phyloP scores from a whole-genome alignment of 2,329 filamentous ascomycete species.

The Cordyceps javanica region DNA sequence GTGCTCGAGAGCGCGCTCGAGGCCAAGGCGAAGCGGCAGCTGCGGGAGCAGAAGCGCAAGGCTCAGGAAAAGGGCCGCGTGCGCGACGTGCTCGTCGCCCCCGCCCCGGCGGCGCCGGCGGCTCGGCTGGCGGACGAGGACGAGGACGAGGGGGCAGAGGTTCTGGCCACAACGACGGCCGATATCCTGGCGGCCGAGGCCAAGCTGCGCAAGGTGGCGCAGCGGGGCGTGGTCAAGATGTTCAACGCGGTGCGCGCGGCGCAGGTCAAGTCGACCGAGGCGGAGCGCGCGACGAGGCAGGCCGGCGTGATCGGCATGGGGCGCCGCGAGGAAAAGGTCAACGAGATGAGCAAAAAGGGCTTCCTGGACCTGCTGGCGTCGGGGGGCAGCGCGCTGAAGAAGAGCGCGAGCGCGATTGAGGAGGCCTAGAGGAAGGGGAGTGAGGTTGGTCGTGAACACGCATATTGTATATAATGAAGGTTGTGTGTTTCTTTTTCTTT shows the following conservation, averaged over 20 bases:
- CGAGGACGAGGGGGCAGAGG: slow-evolving; percentile 26
- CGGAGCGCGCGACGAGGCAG: slow-evolving; percentile 61
- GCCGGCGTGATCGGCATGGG: slow-evolving; percentile 72
- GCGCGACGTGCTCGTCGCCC: slow-evolving; percentile 70
- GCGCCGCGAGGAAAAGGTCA: slow-evolving; percentile 78
- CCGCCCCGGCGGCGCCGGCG: slow-evolving; percentile 44
- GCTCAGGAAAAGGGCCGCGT: slow-evolving; percentile 83
- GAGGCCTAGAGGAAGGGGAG: slow-evolving; percentile 41
- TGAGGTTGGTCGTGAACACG: background rate
- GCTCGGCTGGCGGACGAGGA: slow-evolving; percentile 16
- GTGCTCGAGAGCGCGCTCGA: slow-evolving; percentile 74
- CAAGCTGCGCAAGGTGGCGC: slow-evolving; percentile 76
- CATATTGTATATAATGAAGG: slow-evolving; percentile 12
- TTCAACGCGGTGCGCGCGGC: slow-evolving; percentile 94
- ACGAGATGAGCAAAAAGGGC: slow-evolving; percentile 94
- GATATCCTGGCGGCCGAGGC: slow-evolving; percentile 67
- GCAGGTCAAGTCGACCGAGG: slow-evolving; percentile 80
- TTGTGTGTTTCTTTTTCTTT: slow-evolving; percentile 9
- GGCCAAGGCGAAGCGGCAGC: slow-evolving; percentile 68
- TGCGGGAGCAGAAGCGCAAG: slow-evolving; percentile 73
- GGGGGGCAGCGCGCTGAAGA: slow-evolving; percentile 54
- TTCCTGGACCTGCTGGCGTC: slow-evolving; percentile 85
- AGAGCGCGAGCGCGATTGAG: slow-evolving; percentile 47
- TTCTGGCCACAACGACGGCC: slow-evolving; percentile 35
- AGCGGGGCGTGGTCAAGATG: slow-evolving; percentile 88